Base-by-base conservation (phyloP, 768 basidiomycete species). In the Fistulinella prunicolor region DNA sequence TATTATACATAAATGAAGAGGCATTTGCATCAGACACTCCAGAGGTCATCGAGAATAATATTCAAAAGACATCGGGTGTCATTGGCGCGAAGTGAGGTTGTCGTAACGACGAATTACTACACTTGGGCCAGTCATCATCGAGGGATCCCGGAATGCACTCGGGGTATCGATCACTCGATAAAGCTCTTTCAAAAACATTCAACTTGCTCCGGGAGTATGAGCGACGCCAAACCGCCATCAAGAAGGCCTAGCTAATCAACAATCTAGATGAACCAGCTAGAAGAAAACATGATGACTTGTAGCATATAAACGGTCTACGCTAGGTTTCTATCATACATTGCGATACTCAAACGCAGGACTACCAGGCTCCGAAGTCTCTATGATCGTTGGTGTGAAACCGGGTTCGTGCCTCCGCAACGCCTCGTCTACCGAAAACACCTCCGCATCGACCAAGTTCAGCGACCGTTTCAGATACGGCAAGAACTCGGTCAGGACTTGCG, bases 291-390 rank as follows among this genome's bases (percentile, higher is more conserved):
- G n/a, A n/a, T n/a, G n/a, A n/a, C n/a, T n/a, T n/a, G n/a, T n/a
- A n/a, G n/a, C n/a, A n/a, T n/a, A n/a, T n/a, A n/a, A n/a, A n/a
- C n/a, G n/a, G n/a, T n/a, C n/a, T n/a, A n/a, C n/a, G n/a, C n/a
- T n/a, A n/a, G n/a, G n/a, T n/a, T n/a, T n/a, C n/a, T n/a, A n/a
- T n/a, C n/a, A 65, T 32, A 86, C 82, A 67, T 95, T 96, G 63
- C 82, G 81, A 68, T 93, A 95, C 61, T 93, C 86, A 59, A 94
- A 88, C 4, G 84, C 85, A 38, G 94, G 94, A 29, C 72, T 77
- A 9, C 89, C 92, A 28, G 94, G 94, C 70, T 94, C 92, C 10
- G 91, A 88, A n/a, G 72, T 71, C 48, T 93, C 92, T 37, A 94
- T 83, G 56, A 91, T 85, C 48, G 63, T 71, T 59, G 77, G 76